Base-by-base conservation (phyloP, 495 filamentous ascomycete species). In the Astrothelium macrocarpum region DNA sequence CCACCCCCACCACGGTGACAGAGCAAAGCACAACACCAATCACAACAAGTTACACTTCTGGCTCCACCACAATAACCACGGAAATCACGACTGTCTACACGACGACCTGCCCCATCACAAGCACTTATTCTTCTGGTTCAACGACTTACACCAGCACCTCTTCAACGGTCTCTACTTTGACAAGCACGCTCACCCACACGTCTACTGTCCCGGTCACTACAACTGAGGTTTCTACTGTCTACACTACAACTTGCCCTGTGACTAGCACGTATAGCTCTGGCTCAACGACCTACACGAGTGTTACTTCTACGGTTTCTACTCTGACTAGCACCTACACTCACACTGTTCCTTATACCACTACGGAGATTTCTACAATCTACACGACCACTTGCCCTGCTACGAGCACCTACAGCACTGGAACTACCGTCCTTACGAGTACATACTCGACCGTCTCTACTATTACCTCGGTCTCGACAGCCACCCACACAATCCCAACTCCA, bases 391-490 rank as follows among this genome's bases (percentile, higher is more conserved):
- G 56, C 39, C 63, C 64, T 32, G 64, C 64, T 32, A 62, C 46
- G 45, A 23, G 36, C 34, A 53, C 59, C 39, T 32, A 63, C 64
- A 78, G 71, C 61, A 62, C 71, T 64, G 62, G 67, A 59, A 73
- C 74, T 59, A 66, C 70, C 39, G 75, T 75, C 34, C 69, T 75
- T 66, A 73, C 71, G 36, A 75, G 72, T 29, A 78, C 78, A 45
- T 81, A 79, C 71, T 78, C 78, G 42, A 78, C 79, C 49, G 74
- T 78, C 64, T 73, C 69, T 64, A 75, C 72, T 45, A 68, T 74
- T 53, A 59, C 32, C 1, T 34, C 49, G 7, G 49, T 56, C 25
- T 56, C 49, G 2, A 56, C 49, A 2, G 49, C 49, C 7, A 56
- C 49, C 20, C 49, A 56, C 53, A 67, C 65, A 0, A 59, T 62